Conservation (phyloP, 345 rosid genomes). For the Murraya paniculata region DNA sequence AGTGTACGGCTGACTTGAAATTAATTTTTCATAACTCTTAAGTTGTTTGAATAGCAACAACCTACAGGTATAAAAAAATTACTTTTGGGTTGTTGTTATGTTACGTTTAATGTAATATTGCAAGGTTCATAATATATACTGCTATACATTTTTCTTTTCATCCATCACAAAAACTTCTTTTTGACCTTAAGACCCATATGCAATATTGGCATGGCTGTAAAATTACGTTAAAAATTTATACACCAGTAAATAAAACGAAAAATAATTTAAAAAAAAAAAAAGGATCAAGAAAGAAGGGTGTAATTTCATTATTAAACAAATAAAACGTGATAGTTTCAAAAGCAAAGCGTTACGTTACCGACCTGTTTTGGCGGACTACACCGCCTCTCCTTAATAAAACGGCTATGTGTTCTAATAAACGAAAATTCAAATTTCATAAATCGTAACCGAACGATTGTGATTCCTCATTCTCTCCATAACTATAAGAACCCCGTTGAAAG, state of each 20-base stretch:
- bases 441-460: constrained; percentile 1
- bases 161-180: too few relatives aligned
- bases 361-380: constrained; percentile 1
- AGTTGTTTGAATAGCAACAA: too few relatives aligned
- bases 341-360: background rate
- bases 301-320: background rate
- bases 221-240: background rate
- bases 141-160: too few relatives aligned
- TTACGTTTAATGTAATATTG: too few relatives aligned
- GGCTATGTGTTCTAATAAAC: constrained; percentile 12
- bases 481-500: background rate
- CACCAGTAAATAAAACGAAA: background rate
- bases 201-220: background rate
- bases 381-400: background rate
- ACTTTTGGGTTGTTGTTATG: too few relatives aligned
- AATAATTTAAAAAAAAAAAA: background rate
- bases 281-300: too few relatives aligned
- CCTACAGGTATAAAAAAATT: too few relatives aligned
- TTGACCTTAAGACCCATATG: too few relatives aligned
- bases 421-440: constrained; percentile 8
- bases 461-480: background rate
- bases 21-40: too few relatives aligned
- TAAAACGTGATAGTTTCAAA: background rate
- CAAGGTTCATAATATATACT: too few relatives aligned
- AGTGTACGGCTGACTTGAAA: too few relatives aligned